Conservation (phyloP, 441 rosid species). For the Pelargonium australe region DNA sequence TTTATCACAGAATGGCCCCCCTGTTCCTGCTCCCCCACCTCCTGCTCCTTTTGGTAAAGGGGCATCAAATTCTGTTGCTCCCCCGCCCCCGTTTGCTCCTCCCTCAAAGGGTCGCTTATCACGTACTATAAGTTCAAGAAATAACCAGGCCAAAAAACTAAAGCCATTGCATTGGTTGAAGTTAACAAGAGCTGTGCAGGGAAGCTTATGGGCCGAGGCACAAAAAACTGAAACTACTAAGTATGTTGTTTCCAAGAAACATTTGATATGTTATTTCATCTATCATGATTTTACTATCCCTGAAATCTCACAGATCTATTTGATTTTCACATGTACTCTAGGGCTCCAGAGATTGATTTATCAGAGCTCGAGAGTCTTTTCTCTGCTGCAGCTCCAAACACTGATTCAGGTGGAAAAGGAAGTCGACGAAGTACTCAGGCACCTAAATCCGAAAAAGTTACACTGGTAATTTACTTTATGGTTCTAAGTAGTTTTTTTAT, state of each 20-base stretch:
- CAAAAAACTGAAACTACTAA: conserved; percentile 70
- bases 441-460: conserved; percentile 72
- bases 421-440: conserved; percentile 38
- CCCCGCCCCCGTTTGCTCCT: conserved; percentile 52
- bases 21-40: conserved; percentile 44
- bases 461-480: conserved; percentile 54
- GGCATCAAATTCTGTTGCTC: conserved; percentile 31
- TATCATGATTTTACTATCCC: neutral
- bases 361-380: conserved; percentile 88
- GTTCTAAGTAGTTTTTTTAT: neutral
- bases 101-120: conserved; percentile 52
- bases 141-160: conserved; percentile 57
- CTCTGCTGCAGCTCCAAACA: conserved; percentile 59
- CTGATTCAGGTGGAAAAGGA: conserved; percentile 41
- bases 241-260: conserved; percentile 30
- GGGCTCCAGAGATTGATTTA: conserved; percentile 88
- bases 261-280: neutral
- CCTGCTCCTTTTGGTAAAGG: conserved; percentile 48
- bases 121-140: conserved; percentile 40
- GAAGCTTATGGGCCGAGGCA: conserved; percentile 94
- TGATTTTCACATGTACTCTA: conserved; percentile 25
- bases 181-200: conserved; percentile 83
- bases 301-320: conserved; percentile 4
- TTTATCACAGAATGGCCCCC: conserved; percentile 23
- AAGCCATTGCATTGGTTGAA: conserved; percentile 96